Evolutionary conservation across 1,139 yeast species (phyloP), one percentile per base, ranked within the genome.

Genomic region (Candida sojae): DNA sequence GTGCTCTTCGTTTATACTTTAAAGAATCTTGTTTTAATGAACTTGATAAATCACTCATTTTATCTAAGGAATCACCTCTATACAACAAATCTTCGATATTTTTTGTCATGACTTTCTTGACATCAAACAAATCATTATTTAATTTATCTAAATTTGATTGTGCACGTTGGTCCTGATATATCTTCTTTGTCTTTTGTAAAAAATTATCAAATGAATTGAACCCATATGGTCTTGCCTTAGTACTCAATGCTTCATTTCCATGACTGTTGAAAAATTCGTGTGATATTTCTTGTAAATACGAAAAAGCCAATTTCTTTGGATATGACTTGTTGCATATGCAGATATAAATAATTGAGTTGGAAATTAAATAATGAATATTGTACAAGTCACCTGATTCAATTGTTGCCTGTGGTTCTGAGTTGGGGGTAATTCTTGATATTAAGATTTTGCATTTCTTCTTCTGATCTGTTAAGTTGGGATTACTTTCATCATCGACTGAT

Each of bases 21-120:
- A 86, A 82, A 29, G 96, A 87, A 64, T 92, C 96, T 52, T 83
- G 82, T 59, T 90, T 83, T 65, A 93, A 78, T 44, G 86, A 80
- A 21, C 87, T 82, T 32, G 96, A 88, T 63, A 93, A 77, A 63
- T 93, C 97, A 53, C 91, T 84, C 96, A 93, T 89, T 55, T 83
- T 85, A 67, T 93, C 98, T 57, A 93, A 79, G 11, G 93, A 86
- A 62, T 93, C 98, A 10, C 99, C 99, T 61, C 99, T 80, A 68
- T 93, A 92, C 42, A 93, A 76, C 59, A 93, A 73, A 66, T 93
- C 99, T 64, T 93, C 98, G 50, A 93, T 93, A 66, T 93, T 93
- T 60, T 92, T 92, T 50, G 96, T 90, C 96, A 93, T 89, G 50
- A 93, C 96, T 58, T 88, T 84, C 57, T 93, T 91, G 44, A 95